Evolutionary conservation across 768 basidiomycete genomes (phyloP), one percentile per base, ranked within the genome.

Genomic region (Chiua virens): DNA sequence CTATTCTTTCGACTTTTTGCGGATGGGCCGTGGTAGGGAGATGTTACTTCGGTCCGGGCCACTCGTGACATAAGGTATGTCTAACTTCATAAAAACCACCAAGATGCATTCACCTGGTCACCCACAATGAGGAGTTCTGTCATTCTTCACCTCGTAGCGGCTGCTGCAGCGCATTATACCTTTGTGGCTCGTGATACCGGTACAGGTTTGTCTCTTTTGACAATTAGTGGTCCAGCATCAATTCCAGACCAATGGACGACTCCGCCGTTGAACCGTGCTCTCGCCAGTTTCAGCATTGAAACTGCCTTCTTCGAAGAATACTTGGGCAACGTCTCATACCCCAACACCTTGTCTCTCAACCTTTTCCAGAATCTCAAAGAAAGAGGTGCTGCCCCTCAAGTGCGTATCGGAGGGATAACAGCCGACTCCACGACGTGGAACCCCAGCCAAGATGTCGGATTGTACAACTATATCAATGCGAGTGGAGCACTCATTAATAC

Each of bases 201-300:
- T n/a, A n/a, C n/a, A n/a, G n/a, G n/a, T n/a, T 28, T 44, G 25
- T 55, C 62, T 2, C 61, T 48, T 14, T 42, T 79, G 45, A 75
- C 64, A 25, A 66, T 80, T 5, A 32, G 55, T 38, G 77, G 77
- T n/a, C 71, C n/a, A 15, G 57, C 76, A 3, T 65, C 67, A 5
- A 71, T 79, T 21, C 78, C 79, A 8, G 46, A 46, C 5, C 72
- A 73, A 50, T 55, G 58, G 57, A 78, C 78, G 0, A 80, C 79
- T 5, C 69, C 73, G 15, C 53, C 60, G 10, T 63, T 81, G 4
- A 62, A 76, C 48, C 79, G 75, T 1, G 66, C 76, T 10, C 63
- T 81, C 21, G 78, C 72, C 22, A 79, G 78, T 50, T 81, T 81
- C 64, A 80, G 78, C 54, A 75, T 81, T 43, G 79, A 81, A 64